These are phyloP conservation scores for Cyberlindnera euphorbiae DNA, from an alignment of 805 yeast genomes.

Conservation along the genomic window DNA sequence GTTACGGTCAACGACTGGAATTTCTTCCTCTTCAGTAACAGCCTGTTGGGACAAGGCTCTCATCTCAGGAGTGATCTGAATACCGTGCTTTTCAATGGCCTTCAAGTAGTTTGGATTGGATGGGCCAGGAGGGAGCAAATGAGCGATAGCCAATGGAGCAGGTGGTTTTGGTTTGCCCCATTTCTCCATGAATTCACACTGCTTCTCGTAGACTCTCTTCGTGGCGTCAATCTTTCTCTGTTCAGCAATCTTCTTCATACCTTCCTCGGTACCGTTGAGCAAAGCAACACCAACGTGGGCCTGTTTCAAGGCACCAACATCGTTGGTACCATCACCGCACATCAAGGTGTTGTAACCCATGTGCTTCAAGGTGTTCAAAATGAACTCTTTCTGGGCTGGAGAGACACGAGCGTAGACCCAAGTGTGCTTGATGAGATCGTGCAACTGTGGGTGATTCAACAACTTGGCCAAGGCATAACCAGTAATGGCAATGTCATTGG, in stretches of 20 bases:
- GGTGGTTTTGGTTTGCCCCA: slow-evolving; percentile 86
- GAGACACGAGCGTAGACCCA: slow-evolving; percentile 99
- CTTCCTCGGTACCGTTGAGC: slow-evolving; percentile 93
- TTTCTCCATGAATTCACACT: slow-evolving; percentile 66
- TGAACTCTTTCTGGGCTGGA: slow-evolving; percentile 91
- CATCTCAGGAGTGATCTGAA: slow-evolving; percentile 70
- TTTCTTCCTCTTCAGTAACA: slow-evolving; percentile 22
- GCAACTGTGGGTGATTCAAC: slow-evolving; percentile 62
- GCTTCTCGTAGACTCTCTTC: slow-evolving; percentile 74
- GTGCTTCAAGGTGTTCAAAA: slow-evolving; percentile 75
- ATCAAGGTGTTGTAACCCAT: slow-evolving; percentile 90
- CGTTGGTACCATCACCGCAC: slow-evolving; percentile 99
- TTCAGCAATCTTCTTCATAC: slow-evolving; percentile 85
- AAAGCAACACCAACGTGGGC: slow-evolving; percentile 98
- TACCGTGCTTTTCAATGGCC: slow-evolving; percentile 83
- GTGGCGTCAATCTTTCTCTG: slow-evolving; percentile 61
- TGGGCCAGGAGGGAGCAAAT: slow-evolving; percentile 94
- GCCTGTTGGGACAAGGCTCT: slow-evolving; percentile 54
- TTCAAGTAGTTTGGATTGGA: slow-evolving; percentile 80
- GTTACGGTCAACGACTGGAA: slow-evolving; percentile 31
- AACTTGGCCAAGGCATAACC: slow-evolving; percentile 81
- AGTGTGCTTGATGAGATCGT: slow-evolving; percentile 74
- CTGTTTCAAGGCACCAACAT: slow-evolving; percentile 98
- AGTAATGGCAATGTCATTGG: slow-evolving; percentile 84
- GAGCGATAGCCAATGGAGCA: slow-evolving; percentile 85